phyloP scores from a whole-genome alignment of 2,329 filamentous ascomycete species.

The Uncinocarpus reesii region DNA sequence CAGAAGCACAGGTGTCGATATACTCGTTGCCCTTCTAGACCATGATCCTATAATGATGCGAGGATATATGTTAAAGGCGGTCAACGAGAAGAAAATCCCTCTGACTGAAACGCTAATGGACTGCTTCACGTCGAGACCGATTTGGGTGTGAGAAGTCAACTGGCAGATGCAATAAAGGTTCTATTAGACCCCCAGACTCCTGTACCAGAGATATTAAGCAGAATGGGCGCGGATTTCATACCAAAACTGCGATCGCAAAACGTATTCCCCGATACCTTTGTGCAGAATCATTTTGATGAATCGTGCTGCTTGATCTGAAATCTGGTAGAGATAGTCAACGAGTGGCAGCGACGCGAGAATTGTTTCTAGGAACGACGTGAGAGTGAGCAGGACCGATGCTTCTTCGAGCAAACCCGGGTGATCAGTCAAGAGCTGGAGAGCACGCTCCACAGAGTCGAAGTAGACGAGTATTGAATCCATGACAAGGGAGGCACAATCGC shows the following conservation, averaged over 20 bases:
- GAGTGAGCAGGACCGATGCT: slow-evolving; percentile 30
- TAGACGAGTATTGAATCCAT: slow-evolving; percentile 30
- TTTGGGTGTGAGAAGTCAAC: slow-evolving; percentile 86
- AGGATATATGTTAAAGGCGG: slow-evolving; percentile 81
- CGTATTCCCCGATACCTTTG: slow-evolving; percentile 72
- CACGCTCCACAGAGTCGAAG: slow-evolving; percentile 31
- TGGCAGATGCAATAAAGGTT: slow-evolving; percentile 90
- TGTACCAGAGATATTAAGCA: slow-evolving; percentile 48
- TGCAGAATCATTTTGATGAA: slow-evolving; percentile 79
- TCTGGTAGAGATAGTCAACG: slow-evolving; percentile 40
- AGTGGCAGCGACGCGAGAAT: slow-evolving; percentile 34
- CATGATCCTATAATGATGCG: slow-evolving; percentile 93
- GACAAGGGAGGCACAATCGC: slow-evolving; percentile 29
- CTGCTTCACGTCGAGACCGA: slow-evolving; percentile 84
- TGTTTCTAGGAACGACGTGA: slow-evolving; percentile 34
- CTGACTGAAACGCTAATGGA: slow-evolving; percentile 84
- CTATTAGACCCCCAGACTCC: slow-evolving; percentile 64
- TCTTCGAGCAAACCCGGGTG: slow-evolving; percentile 30
- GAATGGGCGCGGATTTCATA: slow-evolving; percentile 57
- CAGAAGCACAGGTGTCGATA: slow-evolving; percentile 84
- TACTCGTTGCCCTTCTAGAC: slow-evolving; percentile 86
- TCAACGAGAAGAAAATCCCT: slow-evolving; percentile 73
- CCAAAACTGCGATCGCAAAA: slow-evolving; percentile 54
- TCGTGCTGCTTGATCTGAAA: too few species aligned
- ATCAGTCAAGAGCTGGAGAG: slow-evolving; percentile 30